These are phyloP conservation scores for Trifolium fragiferum DNA, from an alignment of 306 rosid genomes.

Conservation along the genomic window DNA sequence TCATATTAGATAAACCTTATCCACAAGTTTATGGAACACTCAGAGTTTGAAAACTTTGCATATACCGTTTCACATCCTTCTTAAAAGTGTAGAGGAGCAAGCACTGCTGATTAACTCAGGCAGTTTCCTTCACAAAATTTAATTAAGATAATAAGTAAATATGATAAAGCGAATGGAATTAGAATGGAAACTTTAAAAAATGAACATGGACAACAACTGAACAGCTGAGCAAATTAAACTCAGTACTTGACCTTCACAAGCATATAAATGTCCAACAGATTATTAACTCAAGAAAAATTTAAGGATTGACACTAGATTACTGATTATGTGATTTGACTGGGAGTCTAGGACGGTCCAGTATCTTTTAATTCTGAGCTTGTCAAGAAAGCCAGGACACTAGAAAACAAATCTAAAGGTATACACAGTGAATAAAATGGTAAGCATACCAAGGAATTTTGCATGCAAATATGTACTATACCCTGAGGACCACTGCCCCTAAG, in stretches of 20 bases:
- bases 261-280: no score
- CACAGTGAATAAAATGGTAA: constrained; percentile 27
- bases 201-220: constrained; percentile 24
- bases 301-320: constrained; percentile 4
- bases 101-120: constrained; percentile 12
- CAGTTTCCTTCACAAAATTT: constrained; percentile 22
- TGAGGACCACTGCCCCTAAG: constrained; percentile 82
- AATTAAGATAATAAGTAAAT: constrained; percentile 6
- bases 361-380: constrained; percentile 12
- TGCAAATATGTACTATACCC: constrained; percentile 60
- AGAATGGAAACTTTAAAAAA: background rate
- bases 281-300: background rate
- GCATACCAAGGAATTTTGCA: constrained; percentile 28
- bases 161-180: background rate
- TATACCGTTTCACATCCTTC: background rate
- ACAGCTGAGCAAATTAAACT: constrained; percentile 14
- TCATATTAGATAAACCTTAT: background rate
- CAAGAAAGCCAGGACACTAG: constrained; percentile 25
- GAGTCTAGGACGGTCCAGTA: background rate
- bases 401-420: background rate
- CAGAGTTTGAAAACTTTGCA: background rate
- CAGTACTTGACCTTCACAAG: background rate
- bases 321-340: constrained; percentile 19
- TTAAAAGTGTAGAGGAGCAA: constrained; percentile 13
- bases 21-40: background rate